Percentiles rank a stretch among this genome's conserved stretches.
These are phyloP conservation scores for Diaporthe sp. DNA, from an alignment of 2,329 filamentous ascomycete genomes.

Conservation along the genomic window DNA sequence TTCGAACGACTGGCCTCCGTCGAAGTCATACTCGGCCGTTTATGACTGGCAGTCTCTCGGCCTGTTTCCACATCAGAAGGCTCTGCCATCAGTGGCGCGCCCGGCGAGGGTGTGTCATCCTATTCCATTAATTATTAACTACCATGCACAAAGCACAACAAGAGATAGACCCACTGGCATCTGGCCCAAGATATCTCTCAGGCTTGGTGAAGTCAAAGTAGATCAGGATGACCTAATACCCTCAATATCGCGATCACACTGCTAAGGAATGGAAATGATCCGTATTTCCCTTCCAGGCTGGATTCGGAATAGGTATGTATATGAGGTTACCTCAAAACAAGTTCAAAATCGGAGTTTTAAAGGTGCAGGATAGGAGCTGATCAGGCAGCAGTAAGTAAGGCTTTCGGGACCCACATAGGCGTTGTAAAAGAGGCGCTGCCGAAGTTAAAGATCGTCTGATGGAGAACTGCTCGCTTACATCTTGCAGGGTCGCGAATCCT, in stretches of 20 bases:
- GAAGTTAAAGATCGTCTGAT: background rate
- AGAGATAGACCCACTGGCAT: background rate
- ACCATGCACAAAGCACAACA: background rate
- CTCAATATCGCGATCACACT: background rate
- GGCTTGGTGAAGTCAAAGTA: too few species aligned
- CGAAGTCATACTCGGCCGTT: background rate
- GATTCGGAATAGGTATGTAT: background rate
- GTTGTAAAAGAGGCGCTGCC: background rate
- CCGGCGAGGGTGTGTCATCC: background rate
- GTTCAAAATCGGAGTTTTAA: background rate
- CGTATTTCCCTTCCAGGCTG: background rate
- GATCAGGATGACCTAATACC: background rate
- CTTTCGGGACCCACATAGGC: background rate
- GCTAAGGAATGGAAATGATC: too few species aligned
- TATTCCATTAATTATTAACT: background rate
- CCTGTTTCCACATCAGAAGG: background rate
- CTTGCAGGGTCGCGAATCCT: conserved; percentile 3
- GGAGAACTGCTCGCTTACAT: background rate
- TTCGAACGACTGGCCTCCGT: background rate
- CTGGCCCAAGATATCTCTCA: background rate
- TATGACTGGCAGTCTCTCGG: background rate
- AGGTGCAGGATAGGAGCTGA: background rate
- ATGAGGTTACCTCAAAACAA: too few species aligned
- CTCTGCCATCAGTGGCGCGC: conserved; percentile 2
- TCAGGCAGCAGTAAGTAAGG: background rate